These are phyloP conservation scores for Trypanosoma melophagium DNA, from an alignment of 208 protist species.

Conservation along the genomic window DNA sequence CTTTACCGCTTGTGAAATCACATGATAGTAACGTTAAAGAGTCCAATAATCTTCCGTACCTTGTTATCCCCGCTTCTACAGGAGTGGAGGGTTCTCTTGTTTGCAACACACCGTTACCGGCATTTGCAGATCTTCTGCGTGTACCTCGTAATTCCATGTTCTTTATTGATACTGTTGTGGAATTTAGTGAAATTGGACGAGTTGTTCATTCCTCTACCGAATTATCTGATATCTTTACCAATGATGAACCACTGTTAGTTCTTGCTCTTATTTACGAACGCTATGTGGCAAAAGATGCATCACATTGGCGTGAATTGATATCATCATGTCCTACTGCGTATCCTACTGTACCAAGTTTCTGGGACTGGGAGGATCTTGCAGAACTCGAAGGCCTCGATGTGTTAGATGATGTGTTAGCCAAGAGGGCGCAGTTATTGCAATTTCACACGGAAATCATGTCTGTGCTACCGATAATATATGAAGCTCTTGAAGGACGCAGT, in stretches of 20 bases:
- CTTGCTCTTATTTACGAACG: slow-evolving; percentile 79
- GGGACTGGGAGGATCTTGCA: slow-evolving; percentile 57
- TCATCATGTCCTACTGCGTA: slow-evolving; percentile 53
- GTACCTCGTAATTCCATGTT: slow-evolving; percentile 75
- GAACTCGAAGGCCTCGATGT: slow-evolving; percentile 80
- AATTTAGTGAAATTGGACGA: slow-evolving; percentile 53
- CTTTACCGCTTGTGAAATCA: neutral
- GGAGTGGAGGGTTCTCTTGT: slow-evolving; percentile 71
- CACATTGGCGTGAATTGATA: slow-evolving; percentile 73
- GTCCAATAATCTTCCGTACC: neutral
- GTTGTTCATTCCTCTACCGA: slow-evolving; percentile 37
- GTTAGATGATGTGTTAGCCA: slow-evolving; percentile 74
- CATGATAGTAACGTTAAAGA: neutral
- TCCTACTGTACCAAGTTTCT: slow-evolving; percentile 74
- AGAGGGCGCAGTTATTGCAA: slow-evolving; percentile 43
- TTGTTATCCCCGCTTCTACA: slow-evolving; percentile 14
- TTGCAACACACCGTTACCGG: slow-evolving; percentile 43
- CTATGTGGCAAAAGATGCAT: slow-evolving; percentile 43
- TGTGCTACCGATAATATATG: slow-evolving; percentile 43
- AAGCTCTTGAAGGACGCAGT: slow-evolving; percentile 25
- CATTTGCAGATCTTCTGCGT: slow-evolving; percentile 67
- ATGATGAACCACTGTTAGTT: slow-evolving; percentile 80
- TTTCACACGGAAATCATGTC: slow-evolving; percentile 47
- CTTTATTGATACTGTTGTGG: slow-evolving; percentile 50
- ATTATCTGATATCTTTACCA: slow-evolving; percentile 40